Base-by-base conservation (phyloP, 257 asterid species). In the Solanum peruvianum region DNA sequence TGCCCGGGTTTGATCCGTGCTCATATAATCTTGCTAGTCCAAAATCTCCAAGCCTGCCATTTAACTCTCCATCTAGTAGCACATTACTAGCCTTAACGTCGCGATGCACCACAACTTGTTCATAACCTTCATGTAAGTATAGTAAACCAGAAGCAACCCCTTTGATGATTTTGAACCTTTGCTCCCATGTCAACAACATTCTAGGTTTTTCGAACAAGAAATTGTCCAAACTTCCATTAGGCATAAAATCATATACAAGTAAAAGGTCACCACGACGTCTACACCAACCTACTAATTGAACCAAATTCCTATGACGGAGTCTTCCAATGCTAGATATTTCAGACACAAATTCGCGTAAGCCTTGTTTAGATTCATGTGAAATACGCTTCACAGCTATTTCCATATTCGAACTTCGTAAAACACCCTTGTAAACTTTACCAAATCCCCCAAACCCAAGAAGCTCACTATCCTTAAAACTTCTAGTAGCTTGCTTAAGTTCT, bases 71-170 rank as follows among this genome's bases (percentile, higher is more conserved):
- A 71, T 94, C 98, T 25, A 93, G 70, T 41, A 94, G 18, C 71
- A 94, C 96, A 23, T 92, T 93, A n/a, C 98, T 93, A 27, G 98
- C 95, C 88, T 94, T 94, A 9, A 94, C 85, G 66, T 94, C 96
- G 42, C 98, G 75, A 39, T 92, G 95, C 11, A 94, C 90, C 84
- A 94, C 98, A 8, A 91, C 47, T 69, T 93, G 94, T 14, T 95
- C 97, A 37, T 90, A 94, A 70, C 93, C 97, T 88, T 95, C 94
- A 70, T 95, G 98, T 67, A 95, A 82, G 87, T 95, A 95, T 18
- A 92, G 39, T 3, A 94, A 90, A 11, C 95, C 98, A 0, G 93
- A 90, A 18, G 95, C 98, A 7, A 94, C 96, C 27, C 96, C 94
- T 87, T 93, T 94, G 83, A 95, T 89, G 82, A 95, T 91, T 81